phyloP scores from a whole-genome alignment of 208 protist species.

The Wallacemonas sp. region DNA sequence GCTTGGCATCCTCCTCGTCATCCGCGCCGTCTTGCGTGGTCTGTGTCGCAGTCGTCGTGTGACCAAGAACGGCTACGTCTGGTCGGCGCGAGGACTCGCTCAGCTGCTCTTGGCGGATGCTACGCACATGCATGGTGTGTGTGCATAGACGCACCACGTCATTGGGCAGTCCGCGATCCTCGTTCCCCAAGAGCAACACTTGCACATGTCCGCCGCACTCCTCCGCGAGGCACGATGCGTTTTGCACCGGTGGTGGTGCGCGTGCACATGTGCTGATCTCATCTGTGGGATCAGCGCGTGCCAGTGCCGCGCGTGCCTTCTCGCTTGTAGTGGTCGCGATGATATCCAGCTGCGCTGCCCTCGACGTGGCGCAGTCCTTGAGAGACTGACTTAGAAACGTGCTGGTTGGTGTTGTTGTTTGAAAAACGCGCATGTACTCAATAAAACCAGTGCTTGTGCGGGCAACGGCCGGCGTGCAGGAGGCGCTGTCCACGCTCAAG shows the following conservation, averaged over 20 bases:
- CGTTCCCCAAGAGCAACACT: slow-evolving; percentile 78
- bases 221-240: background rate
- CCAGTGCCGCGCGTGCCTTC: background rate
- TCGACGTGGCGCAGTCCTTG: background rate
- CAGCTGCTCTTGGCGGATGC: slow-evolving; percentile 37
- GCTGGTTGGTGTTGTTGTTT: slow-evolving; percentile 5
- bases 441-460: slow-evolving; percentile 74
- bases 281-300: too few species aligned
- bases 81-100: too few species aligned
- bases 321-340: slow-evolving; percentile 2
- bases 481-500: slow-evolving; percentile 54
- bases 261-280: too few species aligned
- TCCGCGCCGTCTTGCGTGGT: background rate
- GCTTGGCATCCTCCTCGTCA: background rate
- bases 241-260: background rate
- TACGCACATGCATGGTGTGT: slow-evolving; percentile 58
- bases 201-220: slow-evolving; percentile 14
- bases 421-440: slow-evolving; percentile 68
- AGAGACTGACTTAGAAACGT: background rate
- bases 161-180: slow-evolving; percentile 54
- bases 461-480: slow-evolving; percentile 69
- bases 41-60: too few species aligned
- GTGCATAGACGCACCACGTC: slow-evolving; percentile 52
- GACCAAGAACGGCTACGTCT: too few species aligned
- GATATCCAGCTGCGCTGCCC: background rate